These are phyloP conservation scores for Leccinum fuscescens DNA, from an alignment of 1,284 basidiomycete genomes.

Conservation along the genomic window DNA sequence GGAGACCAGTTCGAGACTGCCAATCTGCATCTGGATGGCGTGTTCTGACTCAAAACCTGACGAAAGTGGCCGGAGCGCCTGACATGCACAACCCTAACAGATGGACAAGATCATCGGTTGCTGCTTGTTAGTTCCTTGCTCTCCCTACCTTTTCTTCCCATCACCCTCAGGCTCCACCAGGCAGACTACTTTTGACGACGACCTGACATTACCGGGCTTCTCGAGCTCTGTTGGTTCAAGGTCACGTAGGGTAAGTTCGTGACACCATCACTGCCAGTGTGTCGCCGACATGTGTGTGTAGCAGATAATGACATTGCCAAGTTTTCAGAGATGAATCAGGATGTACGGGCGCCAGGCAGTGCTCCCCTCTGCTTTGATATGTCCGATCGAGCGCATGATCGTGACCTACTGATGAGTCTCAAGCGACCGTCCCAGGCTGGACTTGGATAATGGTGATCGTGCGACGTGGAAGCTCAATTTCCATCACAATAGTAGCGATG, in stretches of 20 bases:
- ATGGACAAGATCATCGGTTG: not conserved
- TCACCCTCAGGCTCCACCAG: not conserved
- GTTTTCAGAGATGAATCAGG: not conserved
- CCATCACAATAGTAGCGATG: not conserved
- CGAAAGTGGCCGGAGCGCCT: not conserved
- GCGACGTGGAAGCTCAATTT: not conserved
- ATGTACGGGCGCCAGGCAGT: not conserved
- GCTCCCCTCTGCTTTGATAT: not conserved
- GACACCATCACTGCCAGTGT: not conserved
- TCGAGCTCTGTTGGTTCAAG: not conserved
- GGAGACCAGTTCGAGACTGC: not conserved
- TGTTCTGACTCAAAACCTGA: not conserved
- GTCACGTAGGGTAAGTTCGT: not conserved
- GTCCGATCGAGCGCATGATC: not conserved
- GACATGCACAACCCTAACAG: not conserved
- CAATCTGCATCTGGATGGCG: not conserved
- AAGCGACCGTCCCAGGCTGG: not conserved
- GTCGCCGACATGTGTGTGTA: not conserved
- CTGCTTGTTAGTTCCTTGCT: not conserved
- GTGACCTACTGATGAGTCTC: not conserved
- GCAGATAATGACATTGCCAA: not conserved
- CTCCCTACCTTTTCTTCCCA: not conserved
- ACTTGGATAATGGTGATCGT: not conserved
- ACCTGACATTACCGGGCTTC: not conserved
- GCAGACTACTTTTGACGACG: not conserved